Evolutionary conservation across 75 land plant genomes (phyloP), one percentile per base, ranked within the genome.

Genomic region (Pinus albicaulis): DNA sequence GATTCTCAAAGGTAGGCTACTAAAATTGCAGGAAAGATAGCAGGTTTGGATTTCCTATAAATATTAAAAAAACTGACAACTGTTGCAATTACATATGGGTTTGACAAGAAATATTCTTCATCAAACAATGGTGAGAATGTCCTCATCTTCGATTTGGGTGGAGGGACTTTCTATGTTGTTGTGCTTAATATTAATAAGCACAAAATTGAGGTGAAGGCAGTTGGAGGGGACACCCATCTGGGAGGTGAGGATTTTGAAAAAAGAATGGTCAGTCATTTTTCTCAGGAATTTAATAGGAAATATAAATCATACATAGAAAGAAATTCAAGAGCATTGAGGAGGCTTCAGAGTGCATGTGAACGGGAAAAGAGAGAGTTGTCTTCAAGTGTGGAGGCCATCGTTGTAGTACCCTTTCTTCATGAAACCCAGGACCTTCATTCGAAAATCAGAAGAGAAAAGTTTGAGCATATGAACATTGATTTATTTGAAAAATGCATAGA

Each of bases 101-200:
- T 81, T 26, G 76, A 82, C 22, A 61, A 22, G 55, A n/a, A 80
- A 38, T 1, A 25, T 38, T 62, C 17, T n/a, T 28, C 20, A 7
- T 19, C 44, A 16, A 11, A 24, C 1, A 64, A 52, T 3, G 76
- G 70, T 61, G 80, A 80, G 81, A 80, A 66, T 31, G 55, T 80
- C 13, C 44, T 80, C 14, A 62, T 80, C 2, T 80, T 80, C 38
- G 82, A 80, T 44, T 28, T 80, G 24, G 81, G 82, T 7, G 86
- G 86, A 53, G 78, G 71, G n/a, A 80, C 82, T 31, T 80, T 80
- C 72, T 80, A 80, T 66, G 82, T 78, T 7, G 78, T 73, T 4
- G 10, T 80, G 13, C 23, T 80, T 26, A 80, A 56, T n/a, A 78
- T 80, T 7, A 72, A 80, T 22, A 38, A 22, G 22, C 82, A 55